Evolutionary conservation across 257 asterid species (phyloP).

Genomic region (Thymus mandschuricus): DNA sequence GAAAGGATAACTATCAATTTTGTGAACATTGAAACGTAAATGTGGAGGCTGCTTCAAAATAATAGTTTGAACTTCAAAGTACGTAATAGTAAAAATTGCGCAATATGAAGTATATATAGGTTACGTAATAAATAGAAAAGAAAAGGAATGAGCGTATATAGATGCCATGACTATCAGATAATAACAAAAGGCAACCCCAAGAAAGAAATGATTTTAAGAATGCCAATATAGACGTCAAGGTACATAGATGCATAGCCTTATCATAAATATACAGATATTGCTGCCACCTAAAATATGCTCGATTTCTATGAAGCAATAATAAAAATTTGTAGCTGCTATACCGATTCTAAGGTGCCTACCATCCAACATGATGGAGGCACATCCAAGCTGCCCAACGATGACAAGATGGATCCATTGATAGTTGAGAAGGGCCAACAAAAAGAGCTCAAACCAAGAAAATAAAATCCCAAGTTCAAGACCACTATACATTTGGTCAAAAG

Average conservation of each 20-base stretch:
- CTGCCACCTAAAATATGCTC: not conserved
- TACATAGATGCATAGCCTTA: not conserved
- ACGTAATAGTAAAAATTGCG: not conserved
- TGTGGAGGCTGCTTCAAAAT: not conserved
- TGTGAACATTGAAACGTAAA: not conserved
- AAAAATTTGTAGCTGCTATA: too few relatives aligned
- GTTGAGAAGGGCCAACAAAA: too few relatives aligned
- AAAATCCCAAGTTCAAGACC: too few relatives aligned
- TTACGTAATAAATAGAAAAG: not conserved
- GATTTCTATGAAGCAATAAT: too few relatives aligned
- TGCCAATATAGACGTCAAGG: not conserved
- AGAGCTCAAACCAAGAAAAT: too few relatives aligned
- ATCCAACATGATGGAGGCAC: too few relatives aligned
- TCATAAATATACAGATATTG: not conserved
- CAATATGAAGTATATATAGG: not conserved
- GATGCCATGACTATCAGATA: too few relatives aligned
- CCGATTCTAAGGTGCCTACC: too few relatives aligned
- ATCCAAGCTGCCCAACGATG: too few relatives aligned
- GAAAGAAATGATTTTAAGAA: not conserved
- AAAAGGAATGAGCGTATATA: not conserved
- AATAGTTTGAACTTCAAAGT: slow-evolving; percentile 14
- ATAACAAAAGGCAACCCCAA: not conserved
- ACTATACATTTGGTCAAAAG: too few relatives aligned
- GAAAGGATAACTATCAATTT: not conserved
- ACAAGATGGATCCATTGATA: too few relatives aligned